Evolutionary conservation across 2,329 filamentous ascomycete genomes (phyloP), one percentile per base, ranked within the genome.

Genomic region (Pseudocercospora fuligena): DNA sequence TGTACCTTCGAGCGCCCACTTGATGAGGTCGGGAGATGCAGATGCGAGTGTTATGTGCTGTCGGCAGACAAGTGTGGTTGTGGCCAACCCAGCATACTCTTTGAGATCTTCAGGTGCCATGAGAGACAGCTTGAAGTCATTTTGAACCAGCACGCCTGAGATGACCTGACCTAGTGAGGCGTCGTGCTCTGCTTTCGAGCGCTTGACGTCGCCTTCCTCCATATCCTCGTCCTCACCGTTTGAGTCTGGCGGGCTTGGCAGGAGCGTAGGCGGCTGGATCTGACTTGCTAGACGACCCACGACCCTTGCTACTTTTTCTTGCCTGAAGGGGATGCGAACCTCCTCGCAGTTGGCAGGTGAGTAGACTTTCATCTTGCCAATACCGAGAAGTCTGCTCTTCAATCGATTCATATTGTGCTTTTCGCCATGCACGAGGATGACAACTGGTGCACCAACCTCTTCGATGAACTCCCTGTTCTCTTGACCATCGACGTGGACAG

Each of bases 391-490:
- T 77, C 97, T 96, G 2, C 94, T 97, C 79, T 97, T 97, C 29
- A 99, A 84, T 62, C 95, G 90, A 86, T 95, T 97, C 93, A 98
- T 98, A 77, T 98, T 97, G 77, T 97, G 93, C 74, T 95, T 93
- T 78, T 99, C 95, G 64, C 95, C 95, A 73, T 99, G 95, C 2
- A 99, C 95, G 33, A 99, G 87, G 67, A 99, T 97, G 74, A 99
- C 94, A 25, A 97, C 94, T 16, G 94, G 93, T 2, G 95, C 93
- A 31, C 86, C 89, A 49, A 98, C 91, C 79, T 97, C 93, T 75
- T 98, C 94, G 67, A 99, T 97, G 75, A 99, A 99, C 72, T 97
- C 94, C 66, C 93, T 88, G 75, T 99, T 99, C 79, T 99, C 94
- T 7, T 92, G 91, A 33, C 95, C 96, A 73, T 98, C 95, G 3